Evolutionary conservation across 2,329 filamentous ascomycete species (phyloP), one percentile per base, ranked within the genome.

Genomic region (Beauveria caledonica): DNA sequence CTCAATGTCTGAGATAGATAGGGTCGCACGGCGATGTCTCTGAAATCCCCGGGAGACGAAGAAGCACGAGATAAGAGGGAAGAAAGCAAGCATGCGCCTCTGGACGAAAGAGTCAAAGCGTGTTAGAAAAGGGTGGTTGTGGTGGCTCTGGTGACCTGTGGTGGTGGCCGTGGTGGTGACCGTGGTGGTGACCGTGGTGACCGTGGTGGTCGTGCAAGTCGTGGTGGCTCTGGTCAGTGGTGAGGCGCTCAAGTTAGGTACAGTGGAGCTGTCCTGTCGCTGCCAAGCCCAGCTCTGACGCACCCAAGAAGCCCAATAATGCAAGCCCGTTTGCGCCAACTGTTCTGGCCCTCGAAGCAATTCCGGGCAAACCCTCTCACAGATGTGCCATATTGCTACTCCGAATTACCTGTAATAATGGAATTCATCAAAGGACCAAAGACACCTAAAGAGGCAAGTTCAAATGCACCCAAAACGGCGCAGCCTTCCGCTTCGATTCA

Each of bases 51-150:
- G 3, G 33, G 45, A 25, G 17, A 51, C 42, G 19, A 58, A 58
- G 55, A 25, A 52, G 33, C 33, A 51, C 5, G 11, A 27, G 56
- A 33, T 13, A 19, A 58, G n/a, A n/a, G 48, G 51, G 25, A 51
- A 44, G 46, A 42, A 42, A 51, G 33, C n/a, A 52, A 50, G 25
- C 33, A 50, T 33, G 25, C 42, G n/a, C 27, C 40, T 50, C 8
- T 19, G 17, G 15, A 42, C 42, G 4, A 33, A 21, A 45, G 55
- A 51, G 48, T 58, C 56, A 51, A 58, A 52, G 56, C 56, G 56
- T 36, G 45, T 21, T 15, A 50, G 39, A 44, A 27, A 52, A 44
- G 33, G 51, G 33, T n/a, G n/a, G n/a, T n/a, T n/a, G n/a, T 36
- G 33, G 33, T 36, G 33, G 33, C 33, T 5, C 33, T 36, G 33